These are phyloP conservation scores for Pythium rhizo-oryzae DNA, from an alignment of 352 stramenopile genomes.

Conservation along the genomic window DNA sequence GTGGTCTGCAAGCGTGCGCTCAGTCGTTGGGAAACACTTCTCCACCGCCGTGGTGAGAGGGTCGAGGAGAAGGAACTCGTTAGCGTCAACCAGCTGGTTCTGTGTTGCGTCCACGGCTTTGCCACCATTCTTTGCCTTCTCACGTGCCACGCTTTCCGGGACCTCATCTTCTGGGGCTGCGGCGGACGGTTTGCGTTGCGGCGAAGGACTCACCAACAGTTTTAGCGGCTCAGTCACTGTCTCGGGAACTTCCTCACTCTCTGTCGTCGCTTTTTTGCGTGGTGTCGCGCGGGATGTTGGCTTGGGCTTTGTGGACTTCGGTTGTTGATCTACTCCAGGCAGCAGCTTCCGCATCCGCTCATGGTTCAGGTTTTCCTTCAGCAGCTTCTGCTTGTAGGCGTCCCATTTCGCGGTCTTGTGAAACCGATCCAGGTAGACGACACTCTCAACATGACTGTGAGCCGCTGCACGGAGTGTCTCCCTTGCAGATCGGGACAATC, in stretches of 20 bases:
- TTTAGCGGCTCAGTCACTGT: neutral
- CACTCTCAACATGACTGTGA: slow-evolving; percentile 43
- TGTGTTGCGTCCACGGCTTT: neutral
- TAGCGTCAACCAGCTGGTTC: slow-evolving; percentile 43
- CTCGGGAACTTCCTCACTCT: neutral
- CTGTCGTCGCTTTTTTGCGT: too few relatives aligned
- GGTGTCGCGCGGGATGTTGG: neutral
- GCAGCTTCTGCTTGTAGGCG: slow-evolving; percentile 52
- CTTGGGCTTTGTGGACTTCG: neutral
- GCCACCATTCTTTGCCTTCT: neutral
- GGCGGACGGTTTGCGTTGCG: neutral
- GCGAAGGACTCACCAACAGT: neutral
- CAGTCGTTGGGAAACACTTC: slow-evolving; percentile 20
- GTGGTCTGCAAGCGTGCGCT: slow-evolving; percentile 48
- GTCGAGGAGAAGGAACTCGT: slow-evolving; percentile 58
- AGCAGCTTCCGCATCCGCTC: slow-evolving; percentile 54
- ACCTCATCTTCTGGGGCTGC: neutral
- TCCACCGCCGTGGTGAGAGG: slow-evolving; percentile 22
- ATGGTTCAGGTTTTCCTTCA: slow-evolving; percentile 49
- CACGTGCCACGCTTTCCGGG: neutral
- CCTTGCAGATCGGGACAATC: slow-evolving; percentile 51
- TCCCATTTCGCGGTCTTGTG: slow-evolving; percentile 76
- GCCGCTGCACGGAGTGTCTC: slow-evolving; percentile 55
- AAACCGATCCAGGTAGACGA: slow-evolving; percentile 72
- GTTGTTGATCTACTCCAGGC: neutral